These are phyloP conservation scores for Martensiomyces pterosporus DNA, from an alignment of 192 early-diverging fungal genomes.

Conservation along the genomic window DNA sequence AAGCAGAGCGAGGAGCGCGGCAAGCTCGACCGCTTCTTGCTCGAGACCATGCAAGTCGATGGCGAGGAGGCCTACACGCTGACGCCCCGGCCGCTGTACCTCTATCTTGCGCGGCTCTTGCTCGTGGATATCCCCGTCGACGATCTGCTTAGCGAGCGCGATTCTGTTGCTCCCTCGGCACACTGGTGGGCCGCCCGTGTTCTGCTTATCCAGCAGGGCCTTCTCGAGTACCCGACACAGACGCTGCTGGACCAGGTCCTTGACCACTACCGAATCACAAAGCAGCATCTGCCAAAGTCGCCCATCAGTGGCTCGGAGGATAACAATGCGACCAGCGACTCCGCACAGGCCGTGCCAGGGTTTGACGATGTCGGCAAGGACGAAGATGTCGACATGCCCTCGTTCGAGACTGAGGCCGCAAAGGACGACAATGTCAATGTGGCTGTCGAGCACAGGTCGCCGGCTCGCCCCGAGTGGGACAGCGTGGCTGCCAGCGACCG, in stretches of 20 bases:
- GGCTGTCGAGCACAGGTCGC: background rate
- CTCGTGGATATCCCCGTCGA: constrained; percentile 55
- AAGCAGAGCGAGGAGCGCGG: constrained; percentile 31
- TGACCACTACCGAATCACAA: constrained; percentile 6
- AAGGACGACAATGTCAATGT: background rate
- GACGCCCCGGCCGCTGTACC: constrained; percentile 61
- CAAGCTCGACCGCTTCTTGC: constrained; percentile 20
- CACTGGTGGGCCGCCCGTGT: constrained; percentile 75
- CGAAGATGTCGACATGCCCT: background rate
- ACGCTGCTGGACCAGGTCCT: constrained; percentile 56
- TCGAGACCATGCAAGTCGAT: constrained; percentile 63
- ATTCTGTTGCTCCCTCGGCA: constrained; percentile 25
- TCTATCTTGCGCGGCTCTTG: constrained; percentile 63
- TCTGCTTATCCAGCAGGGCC: constrained; percentile 70
- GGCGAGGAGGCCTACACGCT: constrained; percentile 84
- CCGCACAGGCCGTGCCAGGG: constrained; percentile 3
- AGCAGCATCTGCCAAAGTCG: constrained; percentile 13
- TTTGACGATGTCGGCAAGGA: background rate
- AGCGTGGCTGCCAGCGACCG: constrained; percentile 9
- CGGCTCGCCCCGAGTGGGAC: constrained; percentile 5
- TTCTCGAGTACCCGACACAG: constrained; percentile 47
- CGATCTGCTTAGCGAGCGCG: constrained; percentile 9
- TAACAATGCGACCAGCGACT: background rate
- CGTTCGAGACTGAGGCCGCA: background rate
- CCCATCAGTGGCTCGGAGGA: constrained; percentile 6